A percentile compares a stretch with the other conserved stretches of the same genome.
These are phyloP conservation scores for Eucalyptus curtisii DNA, from an alignment of 345 rosid genomes.

Conservation along the genomic window DNA sequence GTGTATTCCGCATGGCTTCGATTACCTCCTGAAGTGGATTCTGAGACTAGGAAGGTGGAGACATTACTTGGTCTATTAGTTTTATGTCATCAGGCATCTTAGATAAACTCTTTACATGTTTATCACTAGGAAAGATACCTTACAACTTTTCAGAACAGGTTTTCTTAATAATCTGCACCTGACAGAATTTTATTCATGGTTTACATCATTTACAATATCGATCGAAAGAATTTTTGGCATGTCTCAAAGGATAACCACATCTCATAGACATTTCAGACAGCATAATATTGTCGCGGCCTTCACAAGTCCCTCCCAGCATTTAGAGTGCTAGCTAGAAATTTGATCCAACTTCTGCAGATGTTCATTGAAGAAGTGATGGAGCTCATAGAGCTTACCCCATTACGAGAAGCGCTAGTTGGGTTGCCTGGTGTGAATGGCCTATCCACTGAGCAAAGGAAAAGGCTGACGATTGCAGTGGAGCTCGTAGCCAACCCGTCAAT, in stretches of 20 bases:
- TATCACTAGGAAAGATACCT: not conserved
- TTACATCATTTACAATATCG: not conserved
- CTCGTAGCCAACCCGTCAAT: slow-evolving; percentile 64
- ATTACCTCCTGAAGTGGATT: slow-evolving; percentile 42
- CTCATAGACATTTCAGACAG: not conserved
- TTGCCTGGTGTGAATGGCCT: slow-evolving; percentile 52
- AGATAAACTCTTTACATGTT: not conserved
- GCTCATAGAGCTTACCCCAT: slow-evolving; percentile 43
- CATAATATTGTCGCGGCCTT: not conserved
- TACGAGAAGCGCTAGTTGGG: slow-evolving; percentile 48
- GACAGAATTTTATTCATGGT: not conserved
- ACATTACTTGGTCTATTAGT: not conserved
- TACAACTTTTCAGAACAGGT: not conserved
- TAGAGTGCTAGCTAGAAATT: not conserved
- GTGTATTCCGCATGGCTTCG: slow-evolving; percentile 63
- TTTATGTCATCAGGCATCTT: not conserved
- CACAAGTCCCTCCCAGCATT: not conserved
- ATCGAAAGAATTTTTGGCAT: not conserved
- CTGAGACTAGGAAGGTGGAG: slow-evolving; percentile 39
- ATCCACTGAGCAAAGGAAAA: slow-evolving; percentile 59
- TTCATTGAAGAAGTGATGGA: slow-evolving; percentile 66
- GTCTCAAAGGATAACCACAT: not conserved
- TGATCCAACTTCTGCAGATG: slow-evolving; percentile 17
- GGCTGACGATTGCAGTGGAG: slow-evolving; percentile 61
- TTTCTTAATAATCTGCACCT: not conserved